phyloP scores from a whole-genome alignment of 331 rosid species.

The Saraca asoca region DNA sequence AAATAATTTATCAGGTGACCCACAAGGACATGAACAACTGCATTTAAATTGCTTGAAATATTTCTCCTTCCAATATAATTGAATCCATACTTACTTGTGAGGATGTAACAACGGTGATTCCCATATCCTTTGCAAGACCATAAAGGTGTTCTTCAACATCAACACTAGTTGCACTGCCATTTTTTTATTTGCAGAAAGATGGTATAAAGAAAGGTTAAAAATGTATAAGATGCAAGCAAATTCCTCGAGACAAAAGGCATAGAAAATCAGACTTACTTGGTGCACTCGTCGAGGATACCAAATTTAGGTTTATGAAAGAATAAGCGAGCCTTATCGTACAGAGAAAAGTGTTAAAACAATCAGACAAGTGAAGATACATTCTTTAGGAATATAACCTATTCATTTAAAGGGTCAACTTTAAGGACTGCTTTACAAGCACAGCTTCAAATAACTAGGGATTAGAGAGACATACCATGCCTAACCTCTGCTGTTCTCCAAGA shows the following conservation, averaged over 20 bases:
- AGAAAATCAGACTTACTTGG: conserved; percentile 69
- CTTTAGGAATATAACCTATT: too few relatives aligned
- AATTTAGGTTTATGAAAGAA: conserved; percentile 93
- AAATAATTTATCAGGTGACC: too few relatives aligned
- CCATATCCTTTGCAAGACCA: conserved; percentile 78
- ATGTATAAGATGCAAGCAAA: conserved; percentile 17
- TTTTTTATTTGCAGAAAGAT: conserved; percentile 20
- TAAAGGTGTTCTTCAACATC: conserved; percentile 96
- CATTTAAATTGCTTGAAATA: too few relatives aligned
- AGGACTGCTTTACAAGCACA: too few relatives aligned
- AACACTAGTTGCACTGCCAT: conserved; percentile 91
- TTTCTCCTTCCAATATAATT: neutral
- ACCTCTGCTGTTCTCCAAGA: conserved; percentile 97
- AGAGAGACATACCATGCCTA: conserved; percentile 95
- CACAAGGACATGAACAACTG: too few relatives aligned
- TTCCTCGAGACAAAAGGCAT: neutral
- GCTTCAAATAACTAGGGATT: too few relatives aligned
- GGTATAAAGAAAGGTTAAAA: conserved; percentile 33
- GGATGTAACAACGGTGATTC: conserved; percentile 86
- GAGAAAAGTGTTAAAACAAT: conserved; percentile 18
- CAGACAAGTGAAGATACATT: conserved; percentile 28
- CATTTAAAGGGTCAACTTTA: too few relatives aligned
- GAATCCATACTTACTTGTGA: conserved; percentile 71
- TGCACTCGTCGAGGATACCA: conserved; percentile 96
- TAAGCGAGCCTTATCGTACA: conserved; percentile 73